Evolutionary conservation across 1,139 yeast species (phyloP).

Genomic region (Wickerhamiella pararugosa): DNA sequence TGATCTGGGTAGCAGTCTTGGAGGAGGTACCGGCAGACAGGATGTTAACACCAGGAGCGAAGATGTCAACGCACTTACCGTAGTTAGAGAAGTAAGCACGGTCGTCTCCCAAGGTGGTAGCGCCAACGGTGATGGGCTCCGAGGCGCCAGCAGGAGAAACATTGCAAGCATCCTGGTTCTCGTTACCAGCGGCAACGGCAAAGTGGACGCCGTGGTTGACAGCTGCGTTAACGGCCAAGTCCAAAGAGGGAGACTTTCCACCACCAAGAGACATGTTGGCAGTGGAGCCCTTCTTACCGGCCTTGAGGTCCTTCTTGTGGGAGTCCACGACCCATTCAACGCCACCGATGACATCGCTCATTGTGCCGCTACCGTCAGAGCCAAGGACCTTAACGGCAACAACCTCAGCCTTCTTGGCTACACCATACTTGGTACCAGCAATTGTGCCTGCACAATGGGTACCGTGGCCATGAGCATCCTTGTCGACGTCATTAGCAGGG

Average conservation of each 20-base stretch:
- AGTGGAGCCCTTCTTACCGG: constrained; percentile 40
- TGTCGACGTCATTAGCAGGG: constrained; percentile 67
- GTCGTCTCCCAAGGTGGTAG: constrained; percentile 35
- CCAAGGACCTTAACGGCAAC: constrained; percentile 44
- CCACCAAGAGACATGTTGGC: constrained; percentile 53
- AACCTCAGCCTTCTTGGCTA: constrained; percentile 46
- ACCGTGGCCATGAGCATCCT: constrained; percentile 92
- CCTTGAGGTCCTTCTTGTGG: constrained; percentile 25
- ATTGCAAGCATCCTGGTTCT: constrained; percentile 46
- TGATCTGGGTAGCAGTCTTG: constrained; percentile 65
- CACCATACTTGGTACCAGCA: constrained; percentile 45
- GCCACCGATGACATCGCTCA: constrained; percentile 37
- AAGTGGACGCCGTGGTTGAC: constrained; percentile 45
- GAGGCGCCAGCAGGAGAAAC: constrained; percentile 48
- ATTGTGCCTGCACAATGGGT: constrained; percentile 44
- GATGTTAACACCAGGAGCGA: constrained; percentile 44
- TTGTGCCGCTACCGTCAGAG: constrained; percentile 34
- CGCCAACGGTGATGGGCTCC: constrained; percentile 48
- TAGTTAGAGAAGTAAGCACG: constrained; percentile 48
- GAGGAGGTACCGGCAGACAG: constrained; percentile 65
- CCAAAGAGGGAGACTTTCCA: constrained; percentile 39
- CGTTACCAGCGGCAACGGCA: constrained; percentile 56
- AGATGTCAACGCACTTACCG: constrained; percentile 51
- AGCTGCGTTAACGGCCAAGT: constrained; percentile 43
- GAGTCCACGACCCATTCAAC: constrained; percentile 30